These are phyloP conservation scores for Eucalyptus sp. DNA, from an alignment of 345 rosid species.

Conservation along the genomic window DNA sequence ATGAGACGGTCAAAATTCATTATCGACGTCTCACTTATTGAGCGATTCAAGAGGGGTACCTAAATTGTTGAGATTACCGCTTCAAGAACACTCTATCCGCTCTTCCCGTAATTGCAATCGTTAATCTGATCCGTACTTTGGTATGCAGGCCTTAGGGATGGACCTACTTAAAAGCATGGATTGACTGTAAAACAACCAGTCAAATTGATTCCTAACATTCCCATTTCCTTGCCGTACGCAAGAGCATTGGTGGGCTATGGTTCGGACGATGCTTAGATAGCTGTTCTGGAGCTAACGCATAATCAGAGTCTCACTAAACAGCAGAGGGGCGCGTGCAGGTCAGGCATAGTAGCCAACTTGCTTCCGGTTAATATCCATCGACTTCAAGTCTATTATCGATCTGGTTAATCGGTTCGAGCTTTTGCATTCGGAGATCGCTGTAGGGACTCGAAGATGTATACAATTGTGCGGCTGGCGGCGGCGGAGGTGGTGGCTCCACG, in stretches of 20 bases:
- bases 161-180: neutral
- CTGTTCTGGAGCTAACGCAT: neutral
- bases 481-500: neutral
- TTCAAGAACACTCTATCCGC: neutral
- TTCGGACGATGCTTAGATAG: neutral
- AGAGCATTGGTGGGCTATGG: conserved; percentile 30
- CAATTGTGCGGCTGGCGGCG: neutral
- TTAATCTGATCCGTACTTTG: neutral
- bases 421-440: neutral
- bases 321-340: neutral
- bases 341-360: neutral
- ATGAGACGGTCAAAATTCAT: neutral
- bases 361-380: neutral
- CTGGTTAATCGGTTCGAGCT: neutral
- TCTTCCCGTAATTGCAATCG: neutral
- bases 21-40: neutral
- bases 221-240: conserved; percentile 3
- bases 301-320: neutral
- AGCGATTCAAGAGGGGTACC: neutral
- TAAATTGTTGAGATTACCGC: neutral
- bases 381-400: neutral
- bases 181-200: neutral
- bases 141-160: conserved; percentile 28
- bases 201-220: neutral
- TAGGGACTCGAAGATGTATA: neutral